Evolutionary conservation across 352 stramenopile genomes (phyloP).

Genomic region (Phytophthora foliorum): DNA sequence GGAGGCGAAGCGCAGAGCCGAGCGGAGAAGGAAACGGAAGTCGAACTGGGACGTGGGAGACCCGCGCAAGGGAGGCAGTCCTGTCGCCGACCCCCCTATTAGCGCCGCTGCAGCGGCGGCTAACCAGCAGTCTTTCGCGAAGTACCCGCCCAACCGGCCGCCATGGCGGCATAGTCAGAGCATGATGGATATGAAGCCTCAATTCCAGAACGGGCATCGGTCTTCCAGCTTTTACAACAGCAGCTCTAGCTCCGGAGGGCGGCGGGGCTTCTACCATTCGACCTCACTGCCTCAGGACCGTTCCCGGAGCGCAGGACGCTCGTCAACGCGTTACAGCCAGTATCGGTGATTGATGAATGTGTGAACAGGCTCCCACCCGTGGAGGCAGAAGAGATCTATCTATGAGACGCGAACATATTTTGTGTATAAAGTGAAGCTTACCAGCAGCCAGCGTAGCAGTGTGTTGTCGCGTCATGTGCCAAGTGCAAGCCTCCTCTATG

Average conservation of each 20-base stretch:
- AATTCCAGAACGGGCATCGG: slow-evolving; percentile 45
- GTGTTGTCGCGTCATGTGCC: slow-evolving; percentile 31
- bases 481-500: too few relatives aligned
- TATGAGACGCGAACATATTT: slow-evolving; percentile 48
- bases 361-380: slow-evolving; percentile 20
- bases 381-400: slow-evolving; percentile 38
- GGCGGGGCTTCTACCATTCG: slow-evolving; percentile 58
- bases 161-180: slow-evolving; percentile 73
- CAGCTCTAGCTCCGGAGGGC: slow-evolving; percentile 21
- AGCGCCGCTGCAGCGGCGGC: slow-evolving; percentile 43
- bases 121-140: slow-evolving; percentile 62
- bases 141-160: slow-evolving; percentile 63
- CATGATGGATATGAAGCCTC: slow-evolving; percentile 65
- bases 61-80: slow-evolving; percentile 56
- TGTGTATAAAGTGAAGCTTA: slow-evolving; percentile 44
- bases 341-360: slow-evolving; percentile 38
- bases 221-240: slow-evolving; percentile 60
- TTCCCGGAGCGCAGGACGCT: slow-evolving; percentile 56
- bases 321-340: slow-evolving; percentile 52
- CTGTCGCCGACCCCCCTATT: slow-evolving; percentile 36
- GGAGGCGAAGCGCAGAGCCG: slow-evolving; percentile 66
- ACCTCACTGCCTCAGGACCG: slow-evolving; percentile 64
- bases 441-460: slow-evolving; percentile 22
- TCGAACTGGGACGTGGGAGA: slow-evolving; percentile 89
- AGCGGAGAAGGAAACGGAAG: slow-evolving; percentile 74